Percentiles rank a stretch among this genome's conserved stretches.
Evolutionary conservation across 2,329 filamentous ascomycete genomes (phyloP).

Genomic region (Acrocalymma vagum): DNA sequence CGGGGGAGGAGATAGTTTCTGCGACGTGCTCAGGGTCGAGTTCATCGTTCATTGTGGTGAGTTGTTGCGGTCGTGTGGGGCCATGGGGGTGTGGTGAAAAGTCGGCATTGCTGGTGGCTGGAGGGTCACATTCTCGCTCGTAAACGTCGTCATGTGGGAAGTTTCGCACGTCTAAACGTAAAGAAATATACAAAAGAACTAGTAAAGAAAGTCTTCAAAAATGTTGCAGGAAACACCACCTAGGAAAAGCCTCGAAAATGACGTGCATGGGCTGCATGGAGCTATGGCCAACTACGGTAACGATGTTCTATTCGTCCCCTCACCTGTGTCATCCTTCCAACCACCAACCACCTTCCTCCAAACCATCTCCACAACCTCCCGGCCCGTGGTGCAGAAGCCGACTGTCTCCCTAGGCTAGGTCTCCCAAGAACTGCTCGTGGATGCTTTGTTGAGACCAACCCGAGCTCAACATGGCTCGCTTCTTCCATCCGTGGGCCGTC

Average conservation of each 20-base stretch:
- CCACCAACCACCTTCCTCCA: slow-evolving; percentile 21
- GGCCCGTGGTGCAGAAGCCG: too few relatives aligned
- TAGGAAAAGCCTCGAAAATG: too few relatives aligned
- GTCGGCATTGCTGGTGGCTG: too few relatives aligned
- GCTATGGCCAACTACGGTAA: slow-evolving; percentile 22
- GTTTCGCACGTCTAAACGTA: too few relatives aligned
- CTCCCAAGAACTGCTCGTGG: slow-evolving; percentile 13
- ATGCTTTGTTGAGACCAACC: slow-evolving; percentile 18
- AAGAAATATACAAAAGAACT: too few relatives aligned
- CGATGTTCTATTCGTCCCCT: not conserved
- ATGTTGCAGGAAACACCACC: too few relatives aligned
- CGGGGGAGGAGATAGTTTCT: not conserved
- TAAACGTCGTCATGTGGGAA: too few relatives aligned
- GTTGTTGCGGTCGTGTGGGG: too few relatives aligned
- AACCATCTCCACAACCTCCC: slow-evolving; percentile 11
- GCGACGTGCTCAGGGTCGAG: slow-evolving; percentile 10
- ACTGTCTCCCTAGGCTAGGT: slow-evolving; percentile 6
- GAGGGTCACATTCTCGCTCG: too few relatives aligned
- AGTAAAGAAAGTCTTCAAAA: too few relatives aligned
- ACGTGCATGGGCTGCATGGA: slow-evolving; percentile 19
- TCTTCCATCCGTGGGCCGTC: slow-evolving; percentile 81
- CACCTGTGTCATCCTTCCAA: slow-evolving; percentile 6
- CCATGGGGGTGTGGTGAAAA: too few relatives aligned
- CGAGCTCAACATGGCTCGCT: slow-evolving; percentile 40
- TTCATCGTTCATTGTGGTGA: slow-evolving; percentile 4